These are phyloP conservation scores for Suhomyces coccinellae DNA, from an alignment of 1,139 yeast genomes.

Conservation along the genomic window DNA sequence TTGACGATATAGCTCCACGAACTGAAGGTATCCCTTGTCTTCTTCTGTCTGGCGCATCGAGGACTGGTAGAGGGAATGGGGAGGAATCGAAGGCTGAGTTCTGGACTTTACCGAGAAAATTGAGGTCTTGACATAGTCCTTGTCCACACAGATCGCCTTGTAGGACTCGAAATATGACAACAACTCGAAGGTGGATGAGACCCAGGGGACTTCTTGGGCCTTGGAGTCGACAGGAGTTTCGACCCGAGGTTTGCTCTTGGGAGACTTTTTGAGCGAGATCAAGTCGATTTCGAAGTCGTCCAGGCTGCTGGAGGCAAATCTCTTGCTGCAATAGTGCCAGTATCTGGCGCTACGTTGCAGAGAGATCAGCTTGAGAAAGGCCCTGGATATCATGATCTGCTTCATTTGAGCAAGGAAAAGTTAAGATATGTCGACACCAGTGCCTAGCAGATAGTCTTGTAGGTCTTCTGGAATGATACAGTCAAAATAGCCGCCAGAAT, in stretches of 20 bases:
- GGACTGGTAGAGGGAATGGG: background rate
- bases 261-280: slow-evolving; percentile 34
- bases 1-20: slow-evolving; percentile 21
- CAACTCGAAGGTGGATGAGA: slow-evolving; percentile 8
- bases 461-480: background rate
- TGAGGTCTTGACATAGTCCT: slow-evolving; percentile 3
- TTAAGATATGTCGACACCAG: background rate
- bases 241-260: background rate
- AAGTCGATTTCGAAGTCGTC: slow-evolving; percentile 39
- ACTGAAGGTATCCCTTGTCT: slow-evolving; percentile 17
- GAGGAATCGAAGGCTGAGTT: background rate
- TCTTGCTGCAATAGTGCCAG: slow-evolving; percentile 6
- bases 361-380: background rate
- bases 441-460: background rate
- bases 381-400: background rate
- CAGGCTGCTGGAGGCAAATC: slow-evolving; percentile 10
- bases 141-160: background rate
- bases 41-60: background rate
- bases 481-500: background rate
- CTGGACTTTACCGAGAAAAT: slow-evolving; percentile 5
- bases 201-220: background rate
- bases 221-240: background rate
- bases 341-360: background rate
- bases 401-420: background rate
- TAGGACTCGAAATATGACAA: slow-evolving; percentile 12